Conservation (phyloP, 805 yeast species). For the Metschnikowia lunata region DNA sequence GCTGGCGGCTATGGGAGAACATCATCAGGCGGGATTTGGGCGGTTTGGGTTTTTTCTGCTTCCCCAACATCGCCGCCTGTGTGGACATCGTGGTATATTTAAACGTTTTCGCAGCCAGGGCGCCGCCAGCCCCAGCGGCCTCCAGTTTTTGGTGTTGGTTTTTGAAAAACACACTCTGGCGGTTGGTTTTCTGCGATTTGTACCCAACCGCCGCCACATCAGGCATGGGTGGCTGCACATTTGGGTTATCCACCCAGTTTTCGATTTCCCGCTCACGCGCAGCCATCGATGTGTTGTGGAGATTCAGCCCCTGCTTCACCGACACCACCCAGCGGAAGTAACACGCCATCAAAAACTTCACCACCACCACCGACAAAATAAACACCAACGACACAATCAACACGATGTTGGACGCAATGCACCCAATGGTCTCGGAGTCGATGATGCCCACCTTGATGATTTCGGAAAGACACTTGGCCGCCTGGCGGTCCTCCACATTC, state of each 20-base stretch:
- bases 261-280: constrained; percentile 68
- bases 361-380: constrained; percentile 72
- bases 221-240: constrained; percentile 26
- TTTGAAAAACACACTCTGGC: constrained; percentile 41
- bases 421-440: constrained; percentile 87
- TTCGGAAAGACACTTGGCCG: constrained; percentile 80
- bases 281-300: constrained; percentile 53
- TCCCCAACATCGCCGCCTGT: constrained; percentile 44
- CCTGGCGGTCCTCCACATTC: constrained; percentile 59
- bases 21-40: constrained; percentile 15
- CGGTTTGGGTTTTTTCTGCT: constrained; percentile 16
- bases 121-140: constrained; percentile 8
- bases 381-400: constrained; percentile 77
- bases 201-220: constrained; percentile 52
- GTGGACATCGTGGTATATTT: constrained; percentile 62
- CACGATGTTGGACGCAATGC: constrained; percentile 86
- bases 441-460: constrained; percentile 84
- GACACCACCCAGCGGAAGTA: constrained; percentile 80
- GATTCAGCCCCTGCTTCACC: constrained; percentile 69
- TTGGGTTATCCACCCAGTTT: constrained; percentile 71
- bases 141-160: constrained; percentile 19
- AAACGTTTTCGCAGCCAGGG: constrained; percentile 33
- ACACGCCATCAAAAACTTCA: constrained; percentile 80
- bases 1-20: constrained; percentile 17
- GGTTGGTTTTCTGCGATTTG: constrained; percentile 29